Percentiles rank a stretch among this genome's conserved stretches.
These are phyloP conservation scores for Musa itinerans DNA, from an alignment of 176 grass and related monocot species.

Conservation along the genomic window DNA sequence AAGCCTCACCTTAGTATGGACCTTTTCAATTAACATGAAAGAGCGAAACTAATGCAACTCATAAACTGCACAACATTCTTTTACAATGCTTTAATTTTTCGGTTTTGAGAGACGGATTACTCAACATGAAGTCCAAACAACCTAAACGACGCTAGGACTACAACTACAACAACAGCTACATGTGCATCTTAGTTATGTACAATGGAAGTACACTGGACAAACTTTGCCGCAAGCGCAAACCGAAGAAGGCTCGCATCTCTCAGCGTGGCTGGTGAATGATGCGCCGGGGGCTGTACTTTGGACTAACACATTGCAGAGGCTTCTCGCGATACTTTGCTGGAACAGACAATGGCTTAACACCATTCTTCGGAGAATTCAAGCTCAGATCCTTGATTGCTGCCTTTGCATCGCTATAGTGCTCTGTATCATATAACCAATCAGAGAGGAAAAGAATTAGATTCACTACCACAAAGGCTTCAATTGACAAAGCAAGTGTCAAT, in stretches of 20 bases:
- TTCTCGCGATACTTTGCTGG: slow-evolving; percentile 31
- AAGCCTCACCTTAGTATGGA: no score
- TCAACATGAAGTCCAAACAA: no score
- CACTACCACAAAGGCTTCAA: neutral
- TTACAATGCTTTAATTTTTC: no score
- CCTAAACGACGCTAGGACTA: no score
- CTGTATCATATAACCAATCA: neutral
- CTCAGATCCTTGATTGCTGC: slow-evolving; percentile 29
- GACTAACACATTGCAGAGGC: slow-evolving; percentile 29
- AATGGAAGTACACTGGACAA: no score
- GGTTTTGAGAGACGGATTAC: no score
- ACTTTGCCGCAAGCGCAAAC: no score
- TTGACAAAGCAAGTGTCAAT: neutral
- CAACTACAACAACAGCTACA: no score
- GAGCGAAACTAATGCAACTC: no score
- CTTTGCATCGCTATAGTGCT: slow-evolving; percentile 24
- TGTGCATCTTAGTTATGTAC: no score
- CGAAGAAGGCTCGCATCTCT: neutral
- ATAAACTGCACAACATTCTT: no score
- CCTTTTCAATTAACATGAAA: no score
- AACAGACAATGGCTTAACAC: neutral
- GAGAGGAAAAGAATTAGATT: neutral
- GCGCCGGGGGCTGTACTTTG: slow-evolving; percentile 23
- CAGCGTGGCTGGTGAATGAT: slow-evolving; percentile 87
- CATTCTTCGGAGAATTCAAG: slow-evolving; percentile 31